A percentile compares a stretch with the other conserved stretches of the same genome.
phyloP scores from a whole-genome alignment of 345 rosid species.

The Ceriops tagal region DNA sequence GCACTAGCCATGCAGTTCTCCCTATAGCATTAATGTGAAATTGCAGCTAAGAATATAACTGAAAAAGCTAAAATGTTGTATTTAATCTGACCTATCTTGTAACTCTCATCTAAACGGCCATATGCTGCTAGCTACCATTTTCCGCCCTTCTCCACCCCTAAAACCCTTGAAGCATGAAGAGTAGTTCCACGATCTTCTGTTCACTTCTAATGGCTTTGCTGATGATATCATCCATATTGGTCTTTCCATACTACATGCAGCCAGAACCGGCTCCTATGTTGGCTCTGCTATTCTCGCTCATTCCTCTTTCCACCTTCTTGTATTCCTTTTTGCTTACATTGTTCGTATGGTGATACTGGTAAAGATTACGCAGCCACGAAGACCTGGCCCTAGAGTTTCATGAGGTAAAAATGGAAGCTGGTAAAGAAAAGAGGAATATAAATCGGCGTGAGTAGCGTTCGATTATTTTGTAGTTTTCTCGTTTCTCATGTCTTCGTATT shows the following conservation, averaged over 20 bases:
- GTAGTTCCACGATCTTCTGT: background rate
- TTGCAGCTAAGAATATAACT: background rate
- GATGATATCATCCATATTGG: background rate
- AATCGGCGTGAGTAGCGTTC: too few relatives aligned
- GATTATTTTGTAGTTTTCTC: too few relatives aligned
- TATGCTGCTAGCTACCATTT: background rate
- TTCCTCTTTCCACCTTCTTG: background rate
- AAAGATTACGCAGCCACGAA: too few relatives aligned
- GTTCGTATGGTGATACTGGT: background rate
- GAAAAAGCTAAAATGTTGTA: background rate
- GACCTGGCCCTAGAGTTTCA: too few relatives aligned
- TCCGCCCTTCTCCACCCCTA: background rate
- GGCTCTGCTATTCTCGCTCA: background rate
- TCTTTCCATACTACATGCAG: constrained; percentile 1
- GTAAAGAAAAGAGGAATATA: too few relatives aligned
- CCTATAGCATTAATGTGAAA: too few relatives aligned
- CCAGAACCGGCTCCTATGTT: background rate
- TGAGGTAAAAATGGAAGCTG: too few relatives aligned
- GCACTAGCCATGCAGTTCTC: too few relatives aligned
- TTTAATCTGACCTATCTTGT: background rate
- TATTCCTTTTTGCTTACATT: background rate
- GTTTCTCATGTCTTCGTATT: too few relatives aligned
- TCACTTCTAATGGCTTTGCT: background rate
- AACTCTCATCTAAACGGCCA: background rate
- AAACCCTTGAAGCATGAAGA: background rate